Conservation (phyloP, 495 filamentous ascomycete genomes). For the Neurospora sp. region DNA sequence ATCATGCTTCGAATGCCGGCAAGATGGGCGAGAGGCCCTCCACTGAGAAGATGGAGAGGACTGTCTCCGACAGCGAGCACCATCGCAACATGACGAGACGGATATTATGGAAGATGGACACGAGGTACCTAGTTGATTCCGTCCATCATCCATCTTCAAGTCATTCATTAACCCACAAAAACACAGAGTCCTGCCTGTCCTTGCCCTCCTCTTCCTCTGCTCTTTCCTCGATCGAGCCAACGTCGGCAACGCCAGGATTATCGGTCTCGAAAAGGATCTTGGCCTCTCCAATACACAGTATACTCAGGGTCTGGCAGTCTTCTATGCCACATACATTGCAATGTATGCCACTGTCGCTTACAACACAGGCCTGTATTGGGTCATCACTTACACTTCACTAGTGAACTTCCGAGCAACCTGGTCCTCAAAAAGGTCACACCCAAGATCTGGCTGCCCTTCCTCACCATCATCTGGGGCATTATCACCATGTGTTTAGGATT, state of each 20-base stretch:
- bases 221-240: conserved; percentile 71
- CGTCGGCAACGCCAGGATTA: conserved; percentile 77
- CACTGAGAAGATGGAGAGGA: not conserved
- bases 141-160: not conserved
- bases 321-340: conserved; percentile 48
- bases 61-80: not conserved
- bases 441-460: conserved; percentile 45
- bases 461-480: conserved; percentile 47
- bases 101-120: conserved; percentile 17
- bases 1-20: not conserved
- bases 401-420: conserved; percentile 78
- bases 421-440: conserved; percentile 66
- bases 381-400: conserved; percentile 6
- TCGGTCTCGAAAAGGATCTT: conserved; percentile 55
- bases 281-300: conserved; percentile 57
- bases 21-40: not conserved
- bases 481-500: conserved; percentile 62
- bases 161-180: not conserved
- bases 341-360: conserved; percentile 13
- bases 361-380: conserved; percentile 3
- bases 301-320: conserved; percentile 49
- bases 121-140: conserved; percentile 4
- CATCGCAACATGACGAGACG: conserved; percentile 3
- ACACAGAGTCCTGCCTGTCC: conserved; percentile 39
- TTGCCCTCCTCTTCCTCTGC: conserved; percentile 39